These are phyloP conservation scores for Fusarium albidum DNA, from an alignment of 2,329 filamentous ascomycete species.

Conservation along the genomic window DNA sequence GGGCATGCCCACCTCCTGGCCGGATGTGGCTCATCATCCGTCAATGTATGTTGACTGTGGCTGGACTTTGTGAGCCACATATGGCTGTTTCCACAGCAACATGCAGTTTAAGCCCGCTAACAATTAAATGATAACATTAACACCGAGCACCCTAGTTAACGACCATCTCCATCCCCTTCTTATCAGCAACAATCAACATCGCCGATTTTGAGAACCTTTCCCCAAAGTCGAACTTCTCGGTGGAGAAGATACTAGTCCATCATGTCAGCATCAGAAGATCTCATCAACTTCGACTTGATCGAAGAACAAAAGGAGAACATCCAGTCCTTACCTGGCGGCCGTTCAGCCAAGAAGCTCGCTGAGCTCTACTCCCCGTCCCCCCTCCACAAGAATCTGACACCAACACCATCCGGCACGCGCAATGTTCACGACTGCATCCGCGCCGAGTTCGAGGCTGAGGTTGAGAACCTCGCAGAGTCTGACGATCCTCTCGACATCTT, in stretches of 20 bases:
- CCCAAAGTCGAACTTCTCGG: conserved; percentile 19
- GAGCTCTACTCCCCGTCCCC: conserved; percentile 78
- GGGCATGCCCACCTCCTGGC: too few species aligned
- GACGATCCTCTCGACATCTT: conserved; percentile 96
- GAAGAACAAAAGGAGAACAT: conserved; percentile 99
- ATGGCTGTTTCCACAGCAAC: conserved; percentile 41
- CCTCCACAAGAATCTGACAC: conserved; percentile 64
- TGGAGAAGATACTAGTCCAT: conserved; percentile 39
- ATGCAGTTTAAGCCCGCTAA: conserved; percentile 4
- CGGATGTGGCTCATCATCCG: too few species aligned
- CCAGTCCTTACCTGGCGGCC: conserved; percentile 84
- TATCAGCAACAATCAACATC: conserved; percentile 23
- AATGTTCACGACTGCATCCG: conserved; percentile 82
- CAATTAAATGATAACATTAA: conserved; percentile 36
- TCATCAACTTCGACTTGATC: conserved; percentile 87
- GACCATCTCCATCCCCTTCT: conserved; percentile 5
- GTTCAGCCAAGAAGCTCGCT: conserved; percentile 89
- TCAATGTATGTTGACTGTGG: neutral
- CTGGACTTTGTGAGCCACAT: conserved; percentile 9
- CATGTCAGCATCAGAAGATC: conserved; percentile 61
- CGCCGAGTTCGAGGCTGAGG: conserved; percentile 85
- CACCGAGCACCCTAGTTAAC: conserved; percentile 1
- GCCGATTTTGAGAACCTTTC: conserved; percentile 22
- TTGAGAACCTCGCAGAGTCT: conserved; percentile 80
- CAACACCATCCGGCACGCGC: conserved; percentile 75